Evolutionary conservation across 768 basidiomycete species (phyloP).

Genomic region (Chalciporus pseudorubinellus): DNA sequence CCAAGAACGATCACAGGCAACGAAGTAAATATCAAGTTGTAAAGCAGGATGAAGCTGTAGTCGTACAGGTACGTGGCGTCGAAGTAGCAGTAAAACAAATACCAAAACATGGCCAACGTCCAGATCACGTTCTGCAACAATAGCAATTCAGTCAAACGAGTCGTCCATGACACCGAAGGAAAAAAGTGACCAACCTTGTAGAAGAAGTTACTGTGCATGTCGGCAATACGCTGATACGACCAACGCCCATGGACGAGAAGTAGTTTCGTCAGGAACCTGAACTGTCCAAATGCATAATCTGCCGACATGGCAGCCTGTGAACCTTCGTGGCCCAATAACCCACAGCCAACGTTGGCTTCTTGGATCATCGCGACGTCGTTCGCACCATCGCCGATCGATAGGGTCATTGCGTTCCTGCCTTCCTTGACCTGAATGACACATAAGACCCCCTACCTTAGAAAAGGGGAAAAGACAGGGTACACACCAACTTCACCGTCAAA

Average conservation of each 20-base stretch:
- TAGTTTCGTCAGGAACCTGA: slow-evolving; percentile 88
- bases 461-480: slow-evolving; percentile 19
- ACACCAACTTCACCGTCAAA: slow-evolving; percentile 87
- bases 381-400: slow-evolving; percentile 95
- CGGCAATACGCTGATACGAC: slow-evolving; percentile 95
- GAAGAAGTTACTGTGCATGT: slow-evolving; percentile 98
- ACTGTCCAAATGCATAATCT: slow-evolving; percentile 97
- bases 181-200: slow-evolving; percentile 70
- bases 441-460: not conserved
- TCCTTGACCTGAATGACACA: slow-evolving; percentile 73
- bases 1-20: slow-evolving; percentile 89
- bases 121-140: slow-evolving; percentile 76
- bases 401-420: slow-evolving; percentile 91
- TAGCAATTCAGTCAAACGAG: not conserved
- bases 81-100: slow-evolving; percentile 85
- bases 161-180: not conserved
- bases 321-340: slow-evolving; percentile 90
- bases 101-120: slow-evolving; percentile 96
- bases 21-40: slow-evolving; percentile 91
- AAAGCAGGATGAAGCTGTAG: slow-evolving; percentile 90
- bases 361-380: slow-evolving; percentile 99
- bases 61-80: slow-evolving; percentile 94
- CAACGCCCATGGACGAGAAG: slow-evolving; percentile 93
- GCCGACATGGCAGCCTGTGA: slow-evolving; percentile 99
- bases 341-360: slow-evolving; percentile 97